phyloP scores from a whole-genome alignment of 2,329 filamentous ascomycete genomes.

The Neofusicoccum laricinum region DNA sequence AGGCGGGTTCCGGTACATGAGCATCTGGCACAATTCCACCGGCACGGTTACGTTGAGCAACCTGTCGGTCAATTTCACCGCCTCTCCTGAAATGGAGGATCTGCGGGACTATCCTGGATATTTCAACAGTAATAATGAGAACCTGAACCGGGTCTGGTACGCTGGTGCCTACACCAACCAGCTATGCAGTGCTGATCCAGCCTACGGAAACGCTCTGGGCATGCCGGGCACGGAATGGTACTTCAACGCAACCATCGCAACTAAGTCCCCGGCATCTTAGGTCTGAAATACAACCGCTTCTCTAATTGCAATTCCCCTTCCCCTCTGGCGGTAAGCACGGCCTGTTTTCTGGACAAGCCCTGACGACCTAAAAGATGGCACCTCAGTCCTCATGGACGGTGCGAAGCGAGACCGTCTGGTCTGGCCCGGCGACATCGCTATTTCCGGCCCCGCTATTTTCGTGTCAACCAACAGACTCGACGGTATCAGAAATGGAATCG shows the following conservation, averaged over 20 bases:
- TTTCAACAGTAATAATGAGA: slow-evolving; percentile 30
- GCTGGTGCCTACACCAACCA: slow-evolving; percentile 53
- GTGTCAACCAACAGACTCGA: slow-evolving; percentile 43
- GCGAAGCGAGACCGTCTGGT: slow-evolving; percentile 42
- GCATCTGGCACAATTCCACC: slow-evolving; percentile 23
- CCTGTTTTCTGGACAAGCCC: slow-evolving; percentile 35
- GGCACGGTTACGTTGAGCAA: background rate
- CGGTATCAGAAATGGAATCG: slow-evolving; percentile 44
- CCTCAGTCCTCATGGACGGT: slow-evolving; percentile 38
- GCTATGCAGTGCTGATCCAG: slow-evolving; percentile 28
- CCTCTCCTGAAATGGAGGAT: background rate
- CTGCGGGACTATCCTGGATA: slow-evolving; percentile 40
- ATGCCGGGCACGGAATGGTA: background rate
- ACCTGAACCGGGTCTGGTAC: slow-evolving; percentile 47
- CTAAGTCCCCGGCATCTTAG: background rate
- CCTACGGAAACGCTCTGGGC: background rate
- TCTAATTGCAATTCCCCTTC: background rate
- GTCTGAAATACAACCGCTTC: background rate
- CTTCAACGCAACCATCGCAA: background rate
- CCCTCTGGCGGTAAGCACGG: background rate
- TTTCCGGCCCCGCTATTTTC: slow-evolving; percentile 40
- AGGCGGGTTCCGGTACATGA: slow-evolving; percentile 48
- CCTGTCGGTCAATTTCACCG: background rate
- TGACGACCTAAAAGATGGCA: slow-evolving; percentile 32
- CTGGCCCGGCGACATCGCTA: slow-evolving; percentile 51